Conservation (phyloP, 2,329 filamentous ascomycete species). For the Dactylellina leptospora region DNA sequence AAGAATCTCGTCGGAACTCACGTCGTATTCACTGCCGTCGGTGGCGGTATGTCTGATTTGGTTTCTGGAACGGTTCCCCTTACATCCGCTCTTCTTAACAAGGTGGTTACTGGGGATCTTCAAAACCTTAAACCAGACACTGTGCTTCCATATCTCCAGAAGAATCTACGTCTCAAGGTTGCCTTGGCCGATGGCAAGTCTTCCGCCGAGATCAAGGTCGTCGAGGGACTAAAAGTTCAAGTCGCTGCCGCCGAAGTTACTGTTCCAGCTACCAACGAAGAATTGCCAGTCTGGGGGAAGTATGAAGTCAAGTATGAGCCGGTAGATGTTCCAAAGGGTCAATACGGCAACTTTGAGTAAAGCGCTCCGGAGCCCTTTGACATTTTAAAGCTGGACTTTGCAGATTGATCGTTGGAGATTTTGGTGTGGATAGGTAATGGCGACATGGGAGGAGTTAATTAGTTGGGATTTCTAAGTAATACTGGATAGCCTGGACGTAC, state of each 20-base stretch:
- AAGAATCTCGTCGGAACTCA: constrained; percentile 62
- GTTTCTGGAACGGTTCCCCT: constrained; percentile 62
- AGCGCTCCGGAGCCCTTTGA: background rate
- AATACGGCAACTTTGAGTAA: background rate
- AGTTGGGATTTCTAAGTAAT: too few species aligned
- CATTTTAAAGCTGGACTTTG: background rate
- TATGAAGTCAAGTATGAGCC: constrained; percentile 58
- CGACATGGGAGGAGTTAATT: too few species aligned
- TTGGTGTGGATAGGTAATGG: background rate
- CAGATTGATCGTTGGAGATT: background rate
- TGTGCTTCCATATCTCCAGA: constrained; percentile 58
- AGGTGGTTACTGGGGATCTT: constrained; percentile 58
- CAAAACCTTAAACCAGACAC: constrained; percentile 57
- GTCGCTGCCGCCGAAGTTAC: constrained; percentile 57
- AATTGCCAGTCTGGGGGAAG: constrained; percentile 56
- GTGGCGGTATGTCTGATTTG: constrained; percentile 56
- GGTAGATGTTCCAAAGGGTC: constrained; percentile 27
- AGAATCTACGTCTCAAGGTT: constrained; percentile 58
- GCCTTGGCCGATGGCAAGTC: constrained; percentile 34
- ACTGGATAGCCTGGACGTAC: too few species aligned
- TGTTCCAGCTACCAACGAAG: constrained; percentile 51
- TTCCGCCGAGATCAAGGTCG: constrained; percentile 54
- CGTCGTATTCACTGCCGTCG: constrained; percentile 59
- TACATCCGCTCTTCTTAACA: constrained; percentile 59
- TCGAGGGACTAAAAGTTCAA: constrained; percentile 57